Evolutionary conservation across 495 filamentous ascomycete species (phyloP).

Genomic region (Aspergillus wentii): DNA sequence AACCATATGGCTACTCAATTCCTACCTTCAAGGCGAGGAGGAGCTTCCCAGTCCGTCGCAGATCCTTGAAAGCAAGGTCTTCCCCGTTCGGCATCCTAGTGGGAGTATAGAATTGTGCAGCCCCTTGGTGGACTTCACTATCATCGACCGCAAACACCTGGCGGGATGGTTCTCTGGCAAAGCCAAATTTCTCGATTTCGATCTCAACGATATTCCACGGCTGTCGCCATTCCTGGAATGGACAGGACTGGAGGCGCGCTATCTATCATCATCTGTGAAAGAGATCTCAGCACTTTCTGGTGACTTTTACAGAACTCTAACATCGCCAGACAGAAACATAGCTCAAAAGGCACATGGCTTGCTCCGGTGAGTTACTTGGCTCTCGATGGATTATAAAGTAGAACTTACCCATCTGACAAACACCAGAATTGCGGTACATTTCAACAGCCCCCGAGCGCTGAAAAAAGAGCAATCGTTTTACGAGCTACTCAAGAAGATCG

Average conservation of each 20-base stretch:
- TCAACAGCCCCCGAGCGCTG: conserved; percentile 26
- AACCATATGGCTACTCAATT: conserved; percentile 29
- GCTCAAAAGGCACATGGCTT: conserved; percentile 30
- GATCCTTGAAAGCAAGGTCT: conserved; percentile 12
- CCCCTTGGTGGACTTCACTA: conserved; percentile 21
- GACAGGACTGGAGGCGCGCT: conserved; percentile 23
- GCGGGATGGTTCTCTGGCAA: conserved; percentile 16
- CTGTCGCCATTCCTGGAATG: conserved; percentile 31
- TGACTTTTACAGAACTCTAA: conserved; percentile 11
- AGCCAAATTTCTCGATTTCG: conserved; percentile 33
- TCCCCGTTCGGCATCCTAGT: conserved; percentile 21
- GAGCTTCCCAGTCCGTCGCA: conserved; percentile 5
- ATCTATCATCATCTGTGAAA: conserved; percentile 28
- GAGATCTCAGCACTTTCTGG: conserved; percentile 24
- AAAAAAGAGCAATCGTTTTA: conserved; percentile 17
- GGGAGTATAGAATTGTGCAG: conserved; percentile 10
- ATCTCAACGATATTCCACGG: conserved; percentile 22
- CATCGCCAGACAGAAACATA: conserved; percentile 17
- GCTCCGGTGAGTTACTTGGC: conserved; percentile 28
- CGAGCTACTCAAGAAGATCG: conserved; percentile 14
- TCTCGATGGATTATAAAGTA: no score
- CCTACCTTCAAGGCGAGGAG: conserved; percentile 9
- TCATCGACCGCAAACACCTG: conserved; percentile 31
- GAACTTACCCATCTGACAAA: no score
- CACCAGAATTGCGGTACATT: conserved; percentile 20